Percentiles rank a stretch among this genome's conserved stretches.
phyloP scores from a whole-genome alignment of 345 rosid species.

The Brassica carinata region DNA sequence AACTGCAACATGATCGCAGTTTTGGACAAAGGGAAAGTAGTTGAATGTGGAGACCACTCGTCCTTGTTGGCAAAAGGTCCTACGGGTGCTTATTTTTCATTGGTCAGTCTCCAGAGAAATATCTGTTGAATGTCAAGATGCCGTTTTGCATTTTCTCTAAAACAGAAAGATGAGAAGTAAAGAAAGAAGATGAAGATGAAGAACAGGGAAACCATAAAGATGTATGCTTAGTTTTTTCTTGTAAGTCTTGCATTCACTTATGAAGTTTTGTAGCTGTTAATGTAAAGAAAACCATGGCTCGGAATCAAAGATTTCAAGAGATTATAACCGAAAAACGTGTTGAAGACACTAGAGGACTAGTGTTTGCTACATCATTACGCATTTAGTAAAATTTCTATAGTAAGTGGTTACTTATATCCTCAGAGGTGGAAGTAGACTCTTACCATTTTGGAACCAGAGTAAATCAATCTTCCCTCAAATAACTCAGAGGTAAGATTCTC shows the following conservation, averaged over 20 bases:
- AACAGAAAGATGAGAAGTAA: background rate
- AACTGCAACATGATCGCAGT: slow-evolving; percentile 54
- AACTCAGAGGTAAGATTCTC: background rate
- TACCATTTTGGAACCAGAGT: slow-evolving; percentile 75
- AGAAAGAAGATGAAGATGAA: background rate
- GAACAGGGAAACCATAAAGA: background rate
- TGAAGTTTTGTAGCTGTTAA: background rate
- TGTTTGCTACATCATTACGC: slow-evolving; percentile 71
- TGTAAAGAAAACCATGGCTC: background rate
- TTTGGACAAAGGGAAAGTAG: slow-evolving; percentile 48
- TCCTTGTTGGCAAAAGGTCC: slow-evolving; percentile 57
- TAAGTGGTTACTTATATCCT: slow-evolving; percentile 33
- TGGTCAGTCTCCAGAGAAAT: slow-evolving; percentile 50
- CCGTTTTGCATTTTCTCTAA: background rate
- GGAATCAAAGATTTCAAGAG: slow-evolving; percentile 46
- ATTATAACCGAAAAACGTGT: slow-evolving; percentile 40
- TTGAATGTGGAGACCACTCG: slow-evolving; percentile 59
- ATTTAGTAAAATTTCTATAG: slow-evolving; percentile 59
- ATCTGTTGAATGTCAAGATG: slow-evolving; percentile 2
- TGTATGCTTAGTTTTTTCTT: background rate
- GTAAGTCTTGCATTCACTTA: background rate
- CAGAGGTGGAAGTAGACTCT: slow-evolving; percentile 47
- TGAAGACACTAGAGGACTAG: slow-evolving; percentile 31
- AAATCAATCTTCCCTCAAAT: slow-evolving; percentile 39
- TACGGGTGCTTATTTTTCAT: slow-evolving; percentile 52